These are phyloP conservation scores for Coprinellus micaceus DNA, from an alignment of 768 basidiomycete genomes.

Conservation along the genomic window DNA sequence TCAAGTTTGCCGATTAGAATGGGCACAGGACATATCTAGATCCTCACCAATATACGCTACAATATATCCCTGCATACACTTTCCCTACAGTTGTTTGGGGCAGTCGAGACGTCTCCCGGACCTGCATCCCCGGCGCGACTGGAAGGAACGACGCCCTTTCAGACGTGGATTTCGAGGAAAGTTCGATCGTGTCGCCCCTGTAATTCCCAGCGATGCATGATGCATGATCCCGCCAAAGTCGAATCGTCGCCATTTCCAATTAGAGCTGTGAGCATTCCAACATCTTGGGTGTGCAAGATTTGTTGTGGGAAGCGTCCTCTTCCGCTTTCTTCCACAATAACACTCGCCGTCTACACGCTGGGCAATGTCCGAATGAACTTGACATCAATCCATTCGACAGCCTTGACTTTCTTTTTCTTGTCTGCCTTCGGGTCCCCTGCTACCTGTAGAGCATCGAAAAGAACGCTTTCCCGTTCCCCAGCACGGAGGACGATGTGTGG, in stretches of 20 bases:
- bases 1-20: slow-evolving; percentile 60
- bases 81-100: no score
- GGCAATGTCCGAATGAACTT: slow-evolving; percentile 32
- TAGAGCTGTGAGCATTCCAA: no score
- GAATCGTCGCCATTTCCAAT: no score
- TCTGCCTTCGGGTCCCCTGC: neutral
- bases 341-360: slow-evolving; percentile 19
- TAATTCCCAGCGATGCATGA: no score
- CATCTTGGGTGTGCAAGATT: no score
- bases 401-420: neutral
- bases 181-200: no score
- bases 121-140: no score
- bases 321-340: neutral
- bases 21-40: neutral
- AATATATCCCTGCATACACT: neutral
- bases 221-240: no score
- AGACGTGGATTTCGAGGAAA: no score
- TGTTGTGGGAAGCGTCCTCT: no score
- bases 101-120: no score
- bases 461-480: neutral
- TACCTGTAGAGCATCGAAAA: neutral
- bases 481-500: slow-evolving; percentile 5
- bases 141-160: no score
- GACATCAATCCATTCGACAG: slow-evolving; percentile 1
- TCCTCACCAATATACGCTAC: neutral